These are phyloP conservation scores for Podaxis sp. DNA, from an alignment of 768 basidiomycete species.

Conservation along the genomic window DNA sequence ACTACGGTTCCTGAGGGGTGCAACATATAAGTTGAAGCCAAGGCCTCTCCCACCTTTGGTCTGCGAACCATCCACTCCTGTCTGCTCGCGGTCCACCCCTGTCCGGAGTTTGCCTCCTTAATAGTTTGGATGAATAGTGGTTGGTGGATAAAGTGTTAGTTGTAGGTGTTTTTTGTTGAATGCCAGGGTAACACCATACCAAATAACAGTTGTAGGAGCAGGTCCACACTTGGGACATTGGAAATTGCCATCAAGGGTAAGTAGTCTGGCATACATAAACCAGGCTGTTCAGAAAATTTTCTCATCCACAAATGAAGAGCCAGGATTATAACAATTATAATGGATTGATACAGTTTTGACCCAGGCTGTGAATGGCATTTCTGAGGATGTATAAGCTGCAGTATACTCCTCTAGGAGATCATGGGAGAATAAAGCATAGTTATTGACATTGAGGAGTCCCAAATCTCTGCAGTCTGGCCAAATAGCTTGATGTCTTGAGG, in stretches of 20 bases:
- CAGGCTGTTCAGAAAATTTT: conserved; percentile 26
- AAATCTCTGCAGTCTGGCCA: conserved; percentile 24
- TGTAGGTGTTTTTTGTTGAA: conserved; percentile 24
- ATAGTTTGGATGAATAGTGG: too few species aligned
- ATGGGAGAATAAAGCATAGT: conserved; percentile 24
- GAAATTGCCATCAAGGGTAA: conserved; percentile 20
- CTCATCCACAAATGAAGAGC: conserved; percentile 20
- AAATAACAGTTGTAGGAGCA: conserved; percentile 24
- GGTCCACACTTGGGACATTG: conserved; percentile 23
- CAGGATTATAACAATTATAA: conserved; percentile 14
- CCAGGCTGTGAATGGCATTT: conserved; percentile 30
- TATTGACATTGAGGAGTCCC: conserved; percentile 32
- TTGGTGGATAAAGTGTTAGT: conserved; percentile 22
- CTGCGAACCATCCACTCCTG: too few species aligned
- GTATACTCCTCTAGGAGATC: conserved; percentile 31
- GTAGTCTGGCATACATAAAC: conserved; percentile 27
- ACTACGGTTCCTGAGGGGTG: too few species aligned
- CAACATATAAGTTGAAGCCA: too few species aligned
- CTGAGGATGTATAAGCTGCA: conserved; percentile 25
- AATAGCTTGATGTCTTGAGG: conserved; percentile 15
- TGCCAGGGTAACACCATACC: conserved; percentile 28
- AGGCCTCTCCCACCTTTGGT: too few species aligned
- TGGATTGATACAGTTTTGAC: conserved; percentile 16
- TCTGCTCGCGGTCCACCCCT: too few species aligned
- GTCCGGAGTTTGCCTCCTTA: too few species aligned